Percentiles rank a stretch among this genome's conserved stretches.
Conservation (phyloP, 169 alveolate genomes). For the Eimeria brunetti region DNA sequence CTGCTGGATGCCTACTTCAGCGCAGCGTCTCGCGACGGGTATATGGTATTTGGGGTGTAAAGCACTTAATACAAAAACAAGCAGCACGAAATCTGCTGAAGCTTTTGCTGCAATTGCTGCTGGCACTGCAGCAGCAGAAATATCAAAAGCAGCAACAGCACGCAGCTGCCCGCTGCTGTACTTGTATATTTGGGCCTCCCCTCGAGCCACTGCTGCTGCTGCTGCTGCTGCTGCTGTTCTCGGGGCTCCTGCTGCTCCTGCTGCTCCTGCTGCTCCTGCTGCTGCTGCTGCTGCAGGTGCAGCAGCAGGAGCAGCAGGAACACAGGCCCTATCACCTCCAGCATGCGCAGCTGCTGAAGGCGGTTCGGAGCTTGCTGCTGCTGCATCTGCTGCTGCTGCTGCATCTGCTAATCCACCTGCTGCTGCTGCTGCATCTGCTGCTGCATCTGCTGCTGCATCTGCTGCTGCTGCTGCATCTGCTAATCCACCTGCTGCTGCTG, state of each 20-base stretch:
- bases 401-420: no score
- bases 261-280: neutral
- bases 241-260: no score
- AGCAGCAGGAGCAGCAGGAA: neutral
- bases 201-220: constrained; percentile 56
- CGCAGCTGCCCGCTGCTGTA: constrained; percentile 14
- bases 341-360: neutral
- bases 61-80: constrained; percentile 95
- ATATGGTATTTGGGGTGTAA: constrained; percentile 92
- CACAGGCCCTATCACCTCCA: neutral
- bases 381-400: no score
- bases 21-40: constrained; percentile 86
- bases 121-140: constrained; percentile 31
- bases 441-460: no score
- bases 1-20: constrained; percentile 71
- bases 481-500: no score
- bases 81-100: constrained; percentile 90
- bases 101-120: constrained; percentile 18
- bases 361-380: neutral
- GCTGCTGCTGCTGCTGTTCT: no score
- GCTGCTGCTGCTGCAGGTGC: constrained; percentile 11
- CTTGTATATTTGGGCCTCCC: neutral
- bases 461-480: no score
- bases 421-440: no score
- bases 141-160: constrained; percentile 47